These are phyloP conservation scores for Bondarzewia mesenterica DNA, from an alignment of 1,284 basidiomycete genomes.

Conservation along the genomic window DNA sequence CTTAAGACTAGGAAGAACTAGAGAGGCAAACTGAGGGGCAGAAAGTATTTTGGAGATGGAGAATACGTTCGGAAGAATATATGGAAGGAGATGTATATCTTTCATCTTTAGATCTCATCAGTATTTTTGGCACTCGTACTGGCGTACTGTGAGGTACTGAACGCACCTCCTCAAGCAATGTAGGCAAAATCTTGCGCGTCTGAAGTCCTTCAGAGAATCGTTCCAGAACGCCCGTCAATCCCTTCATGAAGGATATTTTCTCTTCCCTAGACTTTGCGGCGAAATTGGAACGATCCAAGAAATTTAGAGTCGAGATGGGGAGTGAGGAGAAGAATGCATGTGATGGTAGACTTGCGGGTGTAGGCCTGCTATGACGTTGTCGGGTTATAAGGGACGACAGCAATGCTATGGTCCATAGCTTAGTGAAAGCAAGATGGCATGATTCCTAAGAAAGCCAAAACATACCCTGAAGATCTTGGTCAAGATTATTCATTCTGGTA, in stretches of 20 bases:
- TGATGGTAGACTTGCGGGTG: slow-evolving; percentile 71
- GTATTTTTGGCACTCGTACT: neutral
- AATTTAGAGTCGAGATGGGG: slow-evolving; percentile 95
- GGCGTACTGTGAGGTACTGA: neutral
- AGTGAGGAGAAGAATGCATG: slow-evolving; percentile 92
- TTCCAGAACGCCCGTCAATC: slow-evolving; percentile 75
- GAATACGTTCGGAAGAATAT: slow-evolving; percentile 98
- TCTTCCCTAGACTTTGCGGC: slow-evolving; percentile 92
- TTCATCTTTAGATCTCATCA: slow-evolving; percentile 93
- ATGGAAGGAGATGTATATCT: slow-evolving; percentile 85
- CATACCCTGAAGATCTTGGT: slow-evolving; percentile 62
- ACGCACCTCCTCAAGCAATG: slow-evolving; percentile 84
- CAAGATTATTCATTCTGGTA: slow-evolving; percentile 52
- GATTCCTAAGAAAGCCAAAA: neutral
- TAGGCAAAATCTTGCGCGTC: slow-evolving; percentile 89
- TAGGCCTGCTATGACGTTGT: slow-evolving; percentile 64
- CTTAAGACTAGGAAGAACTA: slow-evolving; percentile 82
- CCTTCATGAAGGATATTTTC: slow-evolving; percentile 94
- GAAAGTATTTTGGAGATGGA: slow-evolving; percentile 77
- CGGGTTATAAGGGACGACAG: slow-evolving; percentile 76
- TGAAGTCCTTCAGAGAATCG: slow-evolving; percentile 85
- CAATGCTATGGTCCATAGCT: slow-evolving; percentile 46
- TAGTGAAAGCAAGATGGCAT: slow-evolving; percentile 1
- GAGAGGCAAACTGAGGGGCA: slow-evolving; percentile 73
- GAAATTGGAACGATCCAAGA: slow-evolving; percentile 93